Evolutionary conservation across 2,329 filamentous ascomycete species (phyloP), one percentile per base, ranked within the genome.

Genomic region (Xylogone sp.): DNA sequence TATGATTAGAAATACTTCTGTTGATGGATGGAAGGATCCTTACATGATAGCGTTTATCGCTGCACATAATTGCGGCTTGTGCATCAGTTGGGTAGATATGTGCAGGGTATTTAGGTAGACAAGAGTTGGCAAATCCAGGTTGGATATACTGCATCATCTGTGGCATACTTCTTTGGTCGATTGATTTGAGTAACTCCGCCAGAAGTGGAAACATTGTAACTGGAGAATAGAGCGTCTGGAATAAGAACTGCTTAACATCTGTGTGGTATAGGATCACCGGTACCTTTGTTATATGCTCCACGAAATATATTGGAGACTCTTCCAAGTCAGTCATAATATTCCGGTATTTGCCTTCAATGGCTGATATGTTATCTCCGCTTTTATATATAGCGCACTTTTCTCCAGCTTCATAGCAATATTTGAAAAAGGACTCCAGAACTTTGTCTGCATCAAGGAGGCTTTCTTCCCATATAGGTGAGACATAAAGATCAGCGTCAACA

Each of bases 241-340:
- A 68, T 12, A 67, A 19, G 20, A 65, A 20, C 13, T 18, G 29
- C 27, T 57, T 62, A n/a, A 68, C 44, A 45, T 64, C 56, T 12
- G 58, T 58, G 24, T 66, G 53, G 16, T 56, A 61, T 16, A 68
- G 45, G 2, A 65, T 50, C 9, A 60, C 49, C 21, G 63, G 62
- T 2, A 48, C 34, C 16, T 55, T 54, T 4, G 53, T 48, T 7
- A 45, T 19, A 12, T 49, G 50, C 31, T 59, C 46, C 0, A 60
- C 43, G n/a, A 7, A 39, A 10, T 58, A 52, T 10, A 68, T 48
- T 9, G 67, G 67, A 16, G 61, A 53, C 18, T 65, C 59, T 42
- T 69, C 71, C 10, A 82, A 66, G 0, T 52, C 57, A 1, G 66
- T 57, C 20, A 81, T 68, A 0, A 81, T 64, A 8, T 24, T 48